These are phyloP conservation scores for Tulasnella sp. DNA, from an alignment of 768 basidiomycete species.

Conservation along the genomic window DNA sequence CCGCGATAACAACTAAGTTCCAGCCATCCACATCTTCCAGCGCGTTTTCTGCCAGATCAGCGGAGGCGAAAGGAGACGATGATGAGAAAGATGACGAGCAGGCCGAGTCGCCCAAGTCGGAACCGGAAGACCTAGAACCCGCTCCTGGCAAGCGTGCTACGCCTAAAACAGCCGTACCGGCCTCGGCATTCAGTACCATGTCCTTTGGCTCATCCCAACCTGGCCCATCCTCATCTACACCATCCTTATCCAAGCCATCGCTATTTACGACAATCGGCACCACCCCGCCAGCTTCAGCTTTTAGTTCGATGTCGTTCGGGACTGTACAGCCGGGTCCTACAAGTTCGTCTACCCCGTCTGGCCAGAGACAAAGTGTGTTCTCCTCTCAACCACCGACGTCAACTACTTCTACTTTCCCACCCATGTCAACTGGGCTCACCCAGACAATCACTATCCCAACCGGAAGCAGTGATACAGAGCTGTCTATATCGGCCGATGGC, in stretches of 20 bases:
- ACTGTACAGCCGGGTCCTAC: background rate
- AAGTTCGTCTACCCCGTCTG: too few species aligned
- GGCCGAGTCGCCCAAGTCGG: slow-evolving; percentile 14
- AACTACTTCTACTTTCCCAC: background rate
- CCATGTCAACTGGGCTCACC: background rate
- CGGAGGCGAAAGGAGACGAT: slow-evolving; percentile 11
- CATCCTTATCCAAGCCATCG: background rate
- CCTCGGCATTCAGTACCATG: background rate
- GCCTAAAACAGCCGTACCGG: background rate
- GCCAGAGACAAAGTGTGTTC: background rate
- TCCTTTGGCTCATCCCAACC: background rate
- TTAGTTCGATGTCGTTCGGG: background rate
- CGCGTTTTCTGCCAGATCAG: background rate
- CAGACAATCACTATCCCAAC: background rate
- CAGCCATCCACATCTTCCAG: background rate
- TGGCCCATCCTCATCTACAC: background rate
- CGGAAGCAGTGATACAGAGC: background rate
- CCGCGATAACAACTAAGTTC: background rate
- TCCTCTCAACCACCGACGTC: background rate
- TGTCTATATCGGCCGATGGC: slow-evolving; percentile 16
- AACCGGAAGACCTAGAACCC: slow-evolving; percentile 11
- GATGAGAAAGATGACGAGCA: slow-evolving; percentile 14
- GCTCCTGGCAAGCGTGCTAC: background rate
- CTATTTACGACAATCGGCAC: background rate
- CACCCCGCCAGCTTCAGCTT: background rate